Conservation (phyloP, 2,329 filamentous ascomycete species). For the Teratosphaeria pseudoeucalypti region DNA sequence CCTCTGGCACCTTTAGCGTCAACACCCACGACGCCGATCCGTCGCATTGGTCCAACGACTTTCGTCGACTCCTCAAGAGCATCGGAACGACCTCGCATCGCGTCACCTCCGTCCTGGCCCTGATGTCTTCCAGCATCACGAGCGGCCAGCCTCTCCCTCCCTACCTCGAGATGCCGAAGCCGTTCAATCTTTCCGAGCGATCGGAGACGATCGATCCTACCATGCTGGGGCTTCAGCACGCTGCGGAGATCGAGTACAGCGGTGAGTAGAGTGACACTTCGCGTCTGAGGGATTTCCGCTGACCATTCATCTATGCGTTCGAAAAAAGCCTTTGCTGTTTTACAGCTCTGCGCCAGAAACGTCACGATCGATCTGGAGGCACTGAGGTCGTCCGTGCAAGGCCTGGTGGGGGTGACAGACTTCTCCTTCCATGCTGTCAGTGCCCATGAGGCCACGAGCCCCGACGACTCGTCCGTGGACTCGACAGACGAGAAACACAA, state of each 20-base stretch:
- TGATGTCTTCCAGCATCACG: slow-evolving; percentile 58
- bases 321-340: neutral
- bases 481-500: slow-evolving; percentile 2
- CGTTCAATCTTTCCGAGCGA: slow-evolving; percentile 48
- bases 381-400: slow-evolving; percentile 36
- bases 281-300: neutral
- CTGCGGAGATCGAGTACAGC: slow-evolving; percentile 2
- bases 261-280: neutral
- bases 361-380: neutral
- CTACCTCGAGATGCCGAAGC: slow-evolving; percentile 53
- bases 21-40: slow-evolving; percentile 29
- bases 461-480: neutral
- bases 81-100: slow-evolving; percentile 52
- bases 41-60: slow-evolving; percentile 50
- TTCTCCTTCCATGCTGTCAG: slow-evolving; percentile 50
- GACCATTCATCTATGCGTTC: neutral
- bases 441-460: neutral
- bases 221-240: slow-evolving; percentile 45
- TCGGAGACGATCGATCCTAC: slow-evolving; percentile 49
- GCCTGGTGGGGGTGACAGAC: slow-evolving; percentile 59
- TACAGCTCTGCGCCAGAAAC: neutral
- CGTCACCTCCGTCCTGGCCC: slow-evolving; percentile 54
- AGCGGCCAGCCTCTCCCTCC: slow-evolving; percentile 57
- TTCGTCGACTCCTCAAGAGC: slow-evolving; percentile 45
- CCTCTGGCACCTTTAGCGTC: slow-evolving; percentile 43